Conservation (phyloP, 2,329 filamentous ascomycete genomes). For the Proliferodiscus dingleyae region DNA sequence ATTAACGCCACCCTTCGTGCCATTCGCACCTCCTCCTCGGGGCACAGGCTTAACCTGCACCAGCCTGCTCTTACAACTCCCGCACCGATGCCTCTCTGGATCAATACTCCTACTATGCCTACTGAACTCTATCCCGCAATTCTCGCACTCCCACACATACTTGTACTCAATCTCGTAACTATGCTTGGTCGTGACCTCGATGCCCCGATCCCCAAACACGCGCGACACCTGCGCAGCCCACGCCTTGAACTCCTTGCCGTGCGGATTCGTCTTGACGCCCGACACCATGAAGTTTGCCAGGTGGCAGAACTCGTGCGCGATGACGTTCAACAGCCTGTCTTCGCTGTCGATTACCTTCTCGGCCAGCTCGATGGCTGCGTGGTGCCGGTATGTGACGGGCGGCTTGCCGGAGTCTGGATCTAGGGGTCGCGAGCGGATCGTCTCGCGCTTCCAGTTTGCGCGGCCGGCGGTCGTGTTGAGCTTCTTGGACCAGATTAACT, state of each 20-base stretch:
- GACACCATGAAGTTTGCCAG: slow-evolving; percentile 86
- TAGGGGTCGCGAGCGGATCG: slow-evolving; percentile 34
- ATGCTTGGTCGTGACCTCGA: slow-evolving; percentile 86
- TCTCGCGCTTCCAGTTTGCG: slow-evolving; percentile 66
- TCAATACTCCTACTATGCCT: slow-evolving; percentile 85
- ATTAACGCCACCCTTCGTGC: slow-evolving; percentile 31
- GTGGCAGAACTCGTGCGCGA: slow-evolving; percentile 98
- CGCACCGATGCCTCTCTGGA: slow-evolving; percentile 65
- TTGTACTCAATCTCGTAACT: slow-evolving; percentile 87
- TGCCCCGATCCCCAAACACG: slow-evolving; percentile 55
- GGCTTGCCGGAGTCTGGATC: slow-evolving; percentile 1
- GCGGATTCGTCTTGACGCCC: slow-evolving; percentile 68
- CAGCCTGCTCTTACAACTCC: slow-evolving; percentile 65
- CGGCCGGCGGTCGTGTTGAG: slow-evolving; percentile 75
- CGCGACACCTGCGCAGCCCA: slow-evolving; percentile 58
- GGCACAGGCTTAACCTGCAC: slow-evolving; percentile 77
- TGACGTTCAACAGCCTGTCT: slow-evolving; percentile 74
- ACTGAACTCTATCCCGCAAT: slow-evolving; percentile 69
- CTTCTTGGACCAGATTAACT: slow-evolving; percentile 70
- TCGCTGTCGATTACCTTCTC: slow-evolving; percentile 81
- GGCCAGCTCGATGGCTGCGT: slow-evolving; percentile 80
- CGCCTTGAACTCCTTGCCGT: slow-evolving; percentile 77
- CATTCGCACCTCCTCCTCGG: slow-evolving; percentile 35
- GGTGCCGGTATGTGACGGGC: slow-evolving; percentile 42
- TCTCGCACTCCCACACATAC: slow-evolving; percentile 76